Base-by-base conservation (phyloP, 2,329 filamentous ascomycete genomes). In the Phialophora expanda region DNA sequence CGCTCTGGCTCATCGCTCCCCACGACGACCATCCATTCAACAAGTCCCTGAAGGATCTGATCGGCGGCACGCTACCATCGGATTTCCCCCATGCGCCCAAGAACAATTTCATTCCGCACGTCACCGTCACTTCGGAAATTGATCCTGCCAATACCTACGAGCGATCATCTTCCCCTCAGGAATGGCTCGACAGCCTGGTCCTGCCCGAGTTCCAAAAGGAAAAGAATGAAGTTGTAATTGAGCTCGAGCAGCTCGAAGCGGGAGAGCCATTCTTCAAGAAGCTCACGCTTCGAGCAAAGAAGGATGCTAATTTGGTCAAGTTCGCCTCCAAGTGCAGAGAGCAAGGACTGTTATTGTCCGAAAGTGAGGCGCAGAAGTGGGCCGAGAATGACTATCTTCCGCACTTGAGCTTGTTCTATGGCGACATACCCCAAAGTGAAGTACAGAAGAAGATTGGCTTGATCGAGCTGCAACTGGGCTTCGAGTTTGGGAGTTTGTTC, bases 381-480 rank as follows among this genome's bases (percentile, higher is more conserved):
- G 67, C 67, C 2, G 54, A 68, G 60, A 58, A 58, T 9, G 67
- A 69, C 20, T 69, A 66, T 44, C 30, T 55, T 5, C 67, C 67
- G 17, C 67, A 69, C 53, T 32, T 69, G 55, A 69, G 67, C 38
- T 38, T 69, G 56, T 62, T 69, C 55, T 69, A 69, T 44, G 67
- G 65, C 56, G 67, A 69, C 34, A 51, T 69, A 2, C 56, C 62
- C 24, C 34, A 53, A n/a, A 48, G 17, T 7, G 65, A 69, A n/a
- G 66, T 66, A 2, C 28, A 68, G 62, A 68, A 68, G 59, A 67
- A 68, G 28, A 56, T 69, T 32, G 38, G 55, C 8, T n/a, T 68
- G 22, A 64, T 69, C 20, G 67, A 69, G 57, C 20, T 68, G 62
- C 67, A 69, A 56, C 24, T 69, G 14, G 67, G 65, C 9, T 69